phyloP scores from a whole-genome alignment of 179 eudicot genomes.

The Beta corolliflora region DNA sequence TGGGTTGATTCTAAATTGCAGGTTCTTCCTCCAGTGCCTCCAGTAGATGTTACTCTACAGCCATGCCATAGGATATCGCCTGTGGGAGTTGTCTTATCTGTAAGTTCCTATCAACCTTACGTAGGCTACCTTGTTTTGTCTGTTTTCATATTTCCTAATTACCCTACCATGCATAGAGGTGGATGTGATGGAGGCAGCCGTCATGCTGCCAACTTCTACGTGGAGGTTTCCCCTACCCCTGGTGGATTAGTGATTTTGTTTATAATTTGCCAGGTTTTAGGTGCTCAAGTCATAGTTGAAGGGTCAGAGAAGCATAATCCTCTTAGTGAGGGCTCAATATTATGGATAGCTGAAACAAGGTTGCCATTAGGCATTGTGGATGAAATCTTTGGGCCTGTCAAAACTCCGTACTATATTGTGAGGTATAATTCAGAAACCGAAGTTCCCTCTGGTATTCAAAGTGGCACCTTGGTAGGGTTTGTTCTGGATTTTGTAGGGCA shows the following conservation, averaged over 20 bases:
- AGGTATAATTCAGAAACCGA: conserved; percentile 83
- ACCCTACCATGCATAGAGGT: background rate
- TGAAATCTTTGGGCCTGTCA: conserved; percentile 95
- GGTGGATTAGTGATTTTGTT: conserved; percentile 7
- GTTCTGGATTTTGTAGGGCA: conserved; percentile 75
- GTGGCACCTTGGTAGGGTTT: conserved; percentile 69
- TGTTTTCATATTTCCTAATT: background rate
- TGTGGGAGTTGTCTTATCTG: conserved; percentile 71
- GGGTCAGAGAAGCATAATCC: conserved; percentile 86
- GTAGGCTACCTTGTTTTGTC: conserved; percentile 1
- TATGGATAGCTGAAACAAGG: conserved; percentile 80
- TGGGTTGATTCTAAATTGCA: conserved; percentile 30
- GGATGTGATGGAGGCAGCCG: conserved; percentile 12
- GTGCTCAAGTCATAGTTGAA: conserved; percentile 82
- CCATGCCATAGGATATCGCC: conserved; percentile 68
- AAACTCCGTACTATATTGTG: conserved; percentile 76
- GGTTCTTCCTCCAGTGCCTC: conserved; percentile 85
- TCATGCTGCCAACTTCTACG: background rate
- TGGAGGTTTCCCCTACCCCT: background rate
- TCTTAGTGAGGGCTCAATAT: conserved; percentile 79
- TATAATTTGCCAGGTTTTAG: conserved; percentile 52
- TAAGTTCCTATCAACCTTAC: conserved; percentile 34
- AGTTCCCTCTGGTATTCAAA: conserved; percentile 67
- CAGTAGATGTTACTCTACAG: conserved; percentile 57
- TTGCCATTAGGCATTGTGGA: conserved; percentile 78